These are phyloP conservation scores for Paramecium primaurelia DNA, from an alignment of 73 alveolate genomes.

Conservation along the genomic window DNA sequence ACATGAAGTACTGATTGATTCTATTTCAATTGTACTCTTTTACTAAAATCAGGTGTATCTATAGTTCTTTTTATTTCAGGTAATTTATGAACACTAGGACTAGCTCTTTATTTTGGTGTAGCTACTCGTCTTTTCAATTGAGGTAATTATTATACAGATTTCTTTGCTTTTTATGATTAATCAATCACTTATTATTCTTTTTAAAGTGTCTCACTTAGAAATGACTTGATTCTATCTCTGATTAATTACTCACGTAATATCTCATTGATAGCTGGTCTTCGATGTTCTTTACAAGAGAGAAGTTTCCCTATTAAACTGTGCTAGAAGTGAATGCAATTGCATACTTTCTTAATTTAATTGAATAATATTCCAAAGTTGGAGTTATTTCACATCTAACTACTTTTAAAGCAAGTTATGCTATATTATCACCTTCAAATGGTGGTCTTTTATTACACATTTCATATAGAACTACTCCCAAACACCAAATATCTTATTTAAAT, in stretches of 20 bases:
- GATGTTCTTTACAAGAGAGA: slow-evolving; percentile 75
- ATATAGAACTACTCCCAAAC: slow-evolving; percentile 84
- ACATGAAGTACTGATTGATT: background rate
- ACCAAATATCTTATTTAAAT: slow-evolving; percentile 85
- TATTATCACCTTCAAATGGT: slow-evolving; percentile 85
- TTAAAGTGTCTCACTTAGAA: slow-evolving; percentile 71
- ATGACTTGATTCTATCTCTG: slow-evolving; percentile 71
- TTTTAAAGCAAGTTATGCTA: slow-evolving; percentile 81
- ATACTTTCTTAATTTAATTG: slow-evolving; percentile 63
- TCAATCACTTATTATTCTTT: background rate
- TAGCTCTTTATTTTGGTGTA: slow-evolving; percentile 25
- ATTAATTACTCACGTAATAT: slow-evolving; percentile 73
- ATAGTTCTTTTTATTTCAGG: background rate
- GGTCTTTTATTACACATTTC: slow-evolving; percentile 88
- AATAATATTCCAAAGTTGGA: slow-evolving; percentile 72
- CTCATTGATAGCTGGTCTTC: slow-evolving; percentile 83
- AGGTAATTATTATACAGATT: background rate
- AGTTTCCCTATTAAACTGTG: slow-evolving; percentile 67
- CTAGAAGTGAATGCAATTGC: background rate
- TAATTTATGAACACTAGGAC: slow-evolving; percentile 29
- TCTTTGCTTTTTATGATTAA: background rate
- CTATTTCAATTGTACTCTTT: background rate
- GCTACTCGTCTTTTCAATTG: background rate
- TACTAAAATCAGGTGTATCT: slow-evolving; percentile 31
- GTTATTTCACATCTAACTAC: slow-evolving; percentile 77